Evolutionary conservation across 2,329 filamentous ascomycete genomes (phyloP).

Genomic region (Alternaria viburni): DNA sequence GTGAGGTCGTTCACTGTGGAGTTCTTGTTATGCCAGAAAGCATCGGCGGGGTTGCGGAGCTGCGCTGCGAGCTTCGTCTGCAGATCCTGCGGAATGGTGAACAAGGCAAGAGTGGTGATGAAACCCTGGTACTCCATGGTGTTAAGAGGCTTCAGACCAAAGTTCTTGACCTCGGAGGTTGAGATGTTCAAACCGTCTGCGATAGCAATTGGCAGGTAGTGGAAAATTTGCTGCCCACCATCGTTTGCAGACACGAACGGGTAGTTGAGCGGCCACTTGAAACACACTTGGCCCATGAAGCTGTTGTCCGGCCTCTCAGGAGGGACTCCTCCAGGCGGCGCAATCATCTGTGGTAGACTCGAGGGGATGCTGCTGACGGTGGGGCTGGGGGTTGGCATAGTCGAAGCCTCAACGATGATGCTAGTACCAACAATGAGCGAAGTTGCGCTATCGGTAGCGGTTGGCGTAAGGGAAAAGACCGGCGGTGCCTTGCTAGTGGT

Average conservation of each 20-base stretch:
- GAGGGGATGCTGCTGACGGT: slow-evolving; percentile 64
- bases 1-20: slow-evolving; percentile 75
- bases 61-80: slow-evolving; percentile 68
- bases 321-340: slow-evolving; percentile 67
- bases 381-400: slow-evolving; percentile 52
- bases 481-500: slow-evolving; percentile 32
- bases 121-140: slow-evolving; percentile 73
- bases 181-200: slow-evolving; percentile 64
- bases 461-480: slow-evolving; percentile 53
- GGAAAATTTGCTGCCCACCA: slow-evolving; percentile 85
- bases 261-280: slow-evolving; percentile 82
- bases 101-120: slow-evolving; percentile 76
- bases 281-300: slow-evolving; percentile 81
- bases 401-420: slow-evolving; percentile 64
- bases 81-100: slow-evolving; percentile 55
- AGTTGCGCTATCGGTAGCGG: slow-evolving; percentile 55
- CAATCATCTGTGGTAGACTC: slow-evolving; percentile 75
- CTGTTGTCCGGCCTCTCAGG: slow-evolving; percentile 65
- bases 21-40: slow-evolving; percentile 74
- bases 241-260: slow-evolving; percentile 74
- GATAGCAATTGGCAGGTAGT: slow-evolving; percentile 74
- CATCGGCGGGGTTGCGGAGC: slow-evolving; percentile 73
- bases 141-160: slow-evolving; percentile 77
- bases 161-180: slow-evolving; percentile 65
- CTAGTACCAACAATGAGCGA: slow-evolving; percentile 64